phyloP scores from a whole-genome alignment of 257 asterid genomes.

The Plectranthus barbatus region DNA sequence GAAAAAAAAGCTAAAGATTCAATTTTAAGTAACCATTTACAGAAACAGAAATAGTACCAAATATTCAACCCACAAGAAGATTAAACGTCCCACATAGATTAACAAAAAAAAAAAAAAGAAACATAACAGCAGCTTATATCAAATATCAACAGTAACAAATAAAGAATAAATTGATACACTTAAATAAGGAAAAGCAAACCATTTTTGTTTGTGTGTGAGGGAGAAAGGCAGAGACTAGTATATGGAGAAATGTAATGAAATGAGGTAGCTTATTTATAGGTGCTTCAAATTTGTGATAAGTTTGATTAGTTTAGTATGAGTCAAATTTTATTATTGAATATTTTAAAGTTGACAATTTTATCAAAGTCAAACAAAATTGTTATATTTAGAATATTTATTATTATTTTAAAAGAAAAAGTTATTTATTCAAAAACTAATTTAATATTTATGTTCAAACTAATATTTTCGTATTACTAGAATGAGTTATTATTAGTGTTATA shows the following conservation, averaged over 20 bases:
- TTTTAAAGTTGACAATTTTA: no score
- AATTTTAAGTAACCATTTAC: neutral
- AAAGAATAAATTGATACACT: neutral
- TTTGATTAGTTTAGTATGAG: no score
- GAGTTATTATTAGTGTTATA: no score
- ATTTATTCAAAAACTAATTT: no score
- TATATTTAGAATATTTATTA: no score
- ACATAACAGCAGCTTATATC: neutral
- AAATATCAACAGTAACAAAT: neutral
- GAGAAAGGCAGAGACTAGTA: neutral
- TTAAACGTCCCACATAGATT: neutral
- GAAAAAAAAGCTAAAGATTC: neutral
- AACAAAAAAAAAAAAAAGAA: neutral
- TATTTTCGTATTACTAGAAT: no score
- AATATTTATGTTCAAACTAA: no score
- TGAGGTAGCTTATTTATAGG: conserved; percentile 23
- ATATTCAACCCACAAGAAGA: neutral
- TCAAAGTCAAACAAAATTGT: no score
- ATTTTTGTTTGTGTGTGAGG: neutral
- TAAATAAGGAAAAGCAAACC: conserved; percentile 26
- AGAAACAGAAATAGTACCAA: neutral
- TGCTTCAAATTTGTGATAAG: no score
- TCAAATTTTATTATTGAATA: no score
- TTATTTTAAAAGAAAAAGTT: no score
- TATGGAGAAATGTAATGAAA: neutral